A percentile compares a stretch with the other conserved stretches of the same genome.
Evolutionary conservation across 139 green algal species (phyloP).

Genomic region (Chlorella sorokiniana): DNA sequence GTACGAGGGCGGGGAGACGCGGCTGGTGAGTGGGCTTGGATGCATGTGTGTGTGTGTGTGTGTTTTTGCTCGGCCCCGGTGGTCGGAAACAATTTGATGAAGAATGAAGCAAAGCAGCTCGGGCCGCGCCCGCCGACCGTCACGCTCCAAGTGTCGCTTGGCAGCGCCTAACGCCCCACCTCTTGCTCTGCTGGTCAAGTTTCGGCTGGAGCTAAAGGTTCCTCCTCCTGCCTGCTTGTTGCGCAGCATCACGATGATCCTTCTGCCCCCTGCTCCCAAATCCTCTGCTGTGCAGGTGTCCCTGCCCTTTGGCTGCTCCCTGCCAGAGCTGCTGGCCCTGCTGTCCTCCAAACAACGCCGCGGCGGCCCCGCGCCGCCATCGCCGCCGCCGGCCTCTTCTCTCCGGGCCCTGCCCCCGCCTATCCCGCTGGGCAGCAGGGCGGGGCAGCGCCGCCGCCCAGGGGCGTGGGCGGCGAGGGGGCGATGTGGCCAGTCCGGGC

Average conservation of each 20-base stretch:
- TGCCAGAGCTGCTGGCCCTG: constrained; percentile 41
- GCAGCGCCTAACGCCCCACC: too few species aligned
- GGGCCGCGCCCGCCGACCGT: too few species aligned
- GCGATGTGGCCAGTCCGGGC: too few species aligned
- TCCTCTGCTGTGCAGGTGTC: background rate
- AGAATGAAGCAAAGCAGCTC: background rate
- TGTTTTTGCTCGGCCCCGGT: background rate
- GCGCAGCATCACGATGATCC: background rate
- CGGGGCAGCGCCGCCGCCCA: too few species aligned
- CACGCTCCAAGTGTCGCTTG: too few species aligned
- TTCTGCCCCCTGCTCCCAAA: background rate
- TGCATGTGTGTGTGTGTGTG: background rate
- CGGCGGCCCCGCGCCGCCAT: background rate
- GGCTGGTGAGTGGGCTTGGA: constrained; percentile 44
- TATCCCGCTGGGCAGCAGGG: background rate
- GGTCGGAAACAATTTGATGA: too few species aligned
- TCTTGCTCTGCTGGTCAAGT: too few species aligned
- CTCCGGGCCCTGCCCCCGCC: background rate
- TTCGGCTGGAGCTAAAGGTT: too few species aligned
- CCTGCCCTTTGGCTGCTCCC: constrained; percentile 29
- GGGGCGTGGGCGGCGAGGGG: background rate
- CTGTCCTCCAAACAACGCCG: constrained; percentile 22
- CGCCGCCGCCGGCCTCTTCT: background rate
- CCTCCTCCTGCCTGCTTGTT: background rate
- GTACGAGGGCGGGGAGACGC: constrained; percentile 60